Evolutionary conservation across 139 green algal genomes (phyloP), one percentile per base, ranked within the genome.

Genomic region (Volvox africanus): DNA sequence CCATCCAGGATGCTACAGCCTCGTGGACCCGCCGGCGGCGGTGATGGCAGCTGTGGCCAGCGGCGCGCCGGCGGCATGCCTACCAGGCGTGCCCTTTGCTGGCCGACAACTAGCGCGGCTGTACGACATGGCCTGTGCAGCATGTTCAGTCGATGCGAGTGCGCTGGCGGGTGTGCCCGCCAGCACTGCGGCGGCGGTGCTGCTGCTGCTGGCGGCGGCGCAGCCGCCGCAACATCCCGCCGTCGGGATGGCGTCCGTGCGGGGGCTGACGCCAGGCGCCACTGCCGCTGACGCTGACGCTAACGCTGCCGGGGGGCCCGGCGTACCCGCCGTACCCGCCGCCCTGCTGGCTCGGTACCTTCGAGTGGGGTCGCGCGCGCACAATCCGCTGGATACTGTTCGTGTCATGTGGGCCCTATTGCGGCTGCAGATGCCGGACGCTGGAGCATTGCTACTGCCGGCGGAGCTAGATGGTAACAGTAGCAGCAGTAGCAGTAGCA

Each of bases 371-470:
- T 81, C 69, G 18, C 84, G 84, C 69, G 67, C 69, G 11, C 84
- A 55, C n/a, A 77, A 21, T 55, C 71, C 73, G 18, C 71, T 83
- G 0, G 86, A 90, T 55, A 83, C 73, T 13, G 86, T 90, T 0
- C 86, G 86, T 28, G 86, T 90, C 50, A 90, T 90, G 86, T 90
- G 86, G 86, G 71, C 86, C 12, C 24, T 84, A 9, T 26, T 77
- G n/a, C 86, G 86, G 50, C 73, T 90, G 20, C 86, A 90, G 44
- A 73, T 90, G 30, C 71, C 86, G 37, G 26, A 71, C 37, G 71
- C 84, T 14, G 84, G 84, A 5, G 16, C 26, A 22, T 22, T 84
- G 19, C 20, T 37, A 32, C 44, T 83, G 71, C 71, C 86, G n/a
- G 13, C 82, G 50, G 62, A 61, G 18, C n/a, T 61, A 21, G 61